These are phyloP conservation scores for Isabelozyma heimii DNA, from an alignment of 805 yeast species.

Conservation along the genomic window DNA sequence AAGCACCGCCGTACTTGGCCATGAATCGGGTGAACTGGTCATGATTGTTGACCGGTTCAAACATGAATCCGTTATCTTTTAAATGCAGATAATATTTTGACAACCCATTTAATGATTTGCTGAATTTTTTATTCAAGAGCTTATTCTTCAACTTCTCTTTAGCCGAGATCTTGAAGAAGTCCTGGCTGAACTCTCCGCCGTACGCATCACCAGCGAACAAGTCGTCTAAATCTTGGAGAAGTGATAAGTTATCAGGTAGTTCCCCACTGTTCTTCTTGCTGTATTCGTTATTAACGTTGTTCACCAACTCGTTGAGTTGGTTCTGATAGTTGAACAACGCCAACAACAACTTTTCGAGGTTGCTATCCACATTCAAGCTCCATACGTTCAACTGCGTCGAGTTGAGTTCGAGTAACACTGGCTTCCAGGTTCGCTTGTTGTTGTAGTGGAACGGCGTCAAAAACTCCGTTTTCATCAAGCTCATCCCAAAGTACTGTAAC, in stretches of 20 bases:
- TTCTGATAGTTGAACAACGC: conserved; percentile 31
- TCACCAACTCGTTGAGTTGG: conserved; percentile 13
- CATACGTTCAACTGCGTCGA: conserved; percentile 37
- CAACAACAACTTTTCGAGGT: conserved; percentile 19
- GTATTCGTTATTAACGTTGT: conserved; percentile 2
- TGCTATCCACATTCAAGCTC: conserved; percentile 19
- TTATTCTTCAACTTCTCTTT: conserved; percentile 17
- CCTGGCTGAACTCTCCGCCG: conserved; percentile 15
- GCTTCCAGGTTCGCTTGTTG: conserved; percentile 27
- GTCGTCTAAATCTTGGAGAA: conserved; percentile 11
- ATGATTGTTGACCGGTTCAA: conserved; percentile 31
- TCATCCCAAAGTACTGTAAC: conserved; percentile 29
- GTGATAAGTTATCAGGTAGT: background rate
- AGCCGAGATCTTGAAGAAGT: conserved; percentile 5
- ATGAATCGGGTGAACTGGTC: conserved; percentile 14
- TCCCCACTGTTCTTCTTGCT: conserved; percentile 2
- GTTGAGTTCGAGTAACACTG: conserved; percentile 37
- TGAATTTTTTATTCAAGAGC: conserved; percentile 11
- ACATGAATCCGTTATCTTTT: conserved; percentile 29
- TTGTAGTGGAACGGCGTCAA: conserved; percentile 34
- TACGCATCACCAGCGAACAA: conserved; percentile 28
- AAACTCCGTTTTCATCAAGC: conserved; percentile 34
- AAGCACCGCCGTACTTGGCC: conserved; percentile 17
- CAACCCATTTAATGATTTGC: conserved; percentile 13
- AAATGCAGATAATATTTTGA: conserved; percentile 17